These are phyloP conservation scores for Amaranthus tricolor DNA, from an alignment of 179 eudicot genomes.

Conservation along the genomic window DNA sequence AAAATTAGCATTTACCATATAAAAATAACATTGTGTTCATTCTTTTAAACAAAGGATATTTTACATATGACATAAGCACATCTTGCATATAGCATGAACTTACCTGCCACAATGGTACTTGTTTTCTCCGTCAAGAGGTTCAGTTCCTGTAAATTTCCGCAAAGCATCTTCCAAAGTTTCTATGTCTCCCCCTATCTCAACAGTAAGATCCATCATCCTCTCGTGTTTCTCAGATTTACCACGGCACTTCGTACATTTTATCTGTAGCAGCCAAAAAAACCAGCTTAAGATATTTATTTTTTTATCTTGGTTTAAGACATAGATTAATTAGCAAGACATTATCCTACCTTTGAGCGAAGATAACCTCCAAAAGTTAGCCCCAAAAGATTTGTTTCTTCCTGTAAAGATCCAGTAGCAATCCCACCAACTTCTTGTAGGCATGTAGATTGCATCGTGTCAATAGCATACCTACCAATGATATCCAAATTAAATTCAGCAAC, in stretches of 20 bases:
- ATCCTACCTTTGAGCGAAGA: slow-evolving; percentile 77
- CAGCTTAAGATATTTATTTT: background rate
- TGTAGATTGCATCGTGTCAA: slow-evolving; percentile 75
- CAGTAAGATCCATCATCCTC: slow-evolving; percentile 89
- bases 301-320: background rate
- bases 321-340: background rate
- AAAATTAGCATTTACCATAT: too few relatives aligned
- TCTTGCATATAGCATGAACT: slow-evolving; percentile 16
- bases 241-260: slow-evolving; percentile 74
- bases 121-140: slow-evolving; percentile 83
- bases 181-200: slow-evolving; percentile 81
- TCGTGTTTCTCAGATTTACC: slow-evolving; percentile 73
- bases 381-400: slow-evolving; percentile 72
- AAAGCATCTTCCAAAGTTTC: slow-evolving; percentile 83
- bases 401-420: slow-evolving; percentile 45
- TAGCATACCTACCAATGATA: slow-evolving; percentile 56
- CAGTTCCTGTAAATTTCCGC: slow-evolving; percentile 56
- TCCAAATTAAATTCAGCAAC: background rate
- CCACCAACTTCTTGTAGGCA: slow-evolving; percentile 70
- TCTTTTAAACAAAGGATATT: background rate
- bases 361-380: slow-evolving; percentile 95
- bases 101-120: slow-evolving; percentile 87
- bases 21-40: background rate
- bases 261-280: slow-evolving; percentile 37
- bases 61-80: background rate